Base-by-base conservation (phyloP, 2,329 filamentous ascomycete species). In the Beauveria sp. region DNA sequence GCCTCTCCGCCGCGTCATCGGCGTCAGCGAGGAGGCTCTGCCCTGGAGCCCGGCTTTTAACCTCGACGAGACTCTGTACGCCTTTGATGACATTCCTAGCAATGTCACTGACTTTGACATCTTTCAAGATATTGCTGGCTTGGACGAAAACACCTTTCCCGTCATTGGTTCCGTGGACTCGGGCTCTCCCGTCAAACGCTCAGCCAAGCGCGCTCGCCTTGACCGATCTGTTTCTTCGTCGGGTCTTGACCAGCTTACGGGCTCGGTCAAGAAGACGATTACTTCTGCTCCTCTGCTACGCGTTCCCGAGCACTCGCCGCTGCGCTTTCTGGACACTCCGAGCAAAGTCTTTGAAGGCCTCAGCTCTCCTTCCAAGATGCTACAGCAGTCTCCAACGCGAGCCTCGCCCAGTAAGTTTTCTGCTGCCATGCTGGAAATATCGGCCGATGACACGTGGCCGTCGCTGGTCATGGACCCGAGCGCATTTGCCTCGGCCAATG, bases 1-100 rank as follows among this genome's bases (percentile, higher is more conserved):
- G 5, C 91, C 91, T 4, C 79, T 85, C 56, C 74, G 77, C 31
- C 74, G 77, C 18, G 81, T 85, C 53, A 68, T 66, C 20, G 74
- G 71, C 9, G 65, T 71, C 42, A 77, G 85, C 34, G 74, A 77
- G 9, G 74, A 77, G 12, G 63, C 67, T 20, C 72, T 82, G 31
- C 83, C 83, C 4, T 88, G 86, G 82, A 89, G 87, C 66, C 85
- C 87, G 4, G 83, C 84, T n/a, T 86, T 89, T 70, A 79, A 83
- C 55, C 75, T 89, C 3, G 86, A 89, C 55, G 84, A 88, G 26
- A 70, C 75, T 3, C 68, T 80, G 20, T 83, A 81, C 60, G 72
- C 71, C 66, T 76, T 81, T 64, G 73, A 82, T 62, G 79, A 83
- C 62, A 80, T 83, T 63, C 72, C 75, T 50, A 71, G 73, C 62